Evolutionary conservation across 2,329 filamentous ascomycete species (phyloP).

Genomic region (Sporothrix variecibatus): DNA sequence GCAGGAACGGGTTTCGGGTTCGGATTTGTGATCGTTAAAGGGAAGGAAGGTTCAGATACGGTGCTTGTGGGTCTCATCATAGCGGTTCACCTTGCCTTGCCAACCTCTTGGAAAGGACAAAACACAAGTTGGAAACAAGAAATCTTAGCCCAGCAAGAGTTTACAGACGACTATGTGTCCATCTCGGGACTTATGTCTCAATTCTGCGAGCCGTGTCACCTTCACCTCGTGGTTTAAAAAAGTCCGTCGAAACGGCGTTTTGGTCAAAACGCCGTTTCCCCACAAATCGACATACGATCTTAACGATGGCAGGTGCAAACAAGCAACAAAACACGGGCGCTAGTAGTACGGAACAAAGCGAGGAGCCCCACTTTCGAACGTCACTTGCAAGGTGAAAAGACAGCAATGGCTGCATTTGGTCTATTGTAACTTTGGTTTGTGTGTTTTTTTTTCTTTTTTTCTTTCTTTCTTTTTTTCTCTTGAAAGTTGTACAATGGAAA

Average conservation of each 20-base stretch:
- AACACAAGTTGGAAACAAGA: not conserved
- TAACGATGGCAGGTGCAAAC: not conserved
- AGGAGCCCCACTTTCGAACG: not conserved
- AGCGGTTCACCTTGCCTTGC: not conserved
- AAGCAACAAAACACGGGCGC: not conserved
- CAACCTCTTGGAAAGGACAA: not conserved
- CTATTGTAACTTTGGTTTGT: not conserved
- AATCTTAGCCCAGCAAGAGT: not conserved
- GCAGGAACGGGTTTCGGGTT: constrained; percentile 10
- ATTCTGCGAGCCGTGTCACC: not conserved
- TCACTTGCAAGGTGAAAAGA: not conserved
- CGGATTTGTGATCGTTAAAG: not conserved
- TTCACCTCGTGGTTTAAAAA: not conserved
- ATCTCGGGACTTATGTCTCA: not conserved
- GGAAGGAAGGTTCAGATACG: not conserved
- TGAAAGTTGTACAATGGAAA: no score
- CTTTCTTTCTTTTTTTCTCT: not conserved
- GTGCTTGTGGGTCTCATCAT: not conserved
- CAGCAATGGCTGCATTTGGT: not conserved
- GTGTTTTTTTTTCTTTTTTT: not conserved
- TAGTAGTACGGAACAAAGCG: not conserved
- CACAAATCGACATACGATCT: not conserved
- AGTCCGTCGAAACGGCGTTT: not conserved
- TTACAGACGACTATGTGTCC: not conserved
- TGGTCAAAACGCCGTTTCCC: not conserved